Evolutionary conservation across 2,329 filamentous ascomycete genomes (phyloP).

Genomic region (Xylariaceae sp.): DNA sequence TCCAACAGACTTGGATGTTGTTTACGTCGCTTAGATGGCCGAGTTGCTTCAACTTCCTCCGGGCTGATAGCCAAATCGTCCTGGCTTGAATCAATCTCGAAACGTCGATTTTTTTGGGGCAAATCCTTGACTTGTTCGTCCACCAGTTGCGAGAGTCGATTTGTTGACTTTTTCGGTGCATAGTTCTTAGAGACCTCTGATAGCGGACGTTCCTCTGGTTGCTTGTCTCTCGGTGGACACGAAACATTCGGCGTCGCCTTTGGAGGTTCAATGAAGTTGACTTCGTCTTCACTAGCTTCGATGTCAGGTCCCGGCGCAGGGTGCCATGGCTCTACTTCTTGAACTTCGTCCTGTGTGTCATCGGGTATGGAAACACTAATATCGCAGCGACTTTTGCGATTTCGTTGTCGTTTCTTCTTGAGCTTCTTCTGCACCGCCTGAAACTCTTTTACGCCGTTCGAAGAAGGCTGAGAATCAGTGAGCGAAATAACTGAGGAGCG

Average conservation of each 20-base stretch:
- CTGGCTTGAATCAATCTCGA: slow-evolving; percentile 11
- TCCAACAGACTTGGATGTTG: slow-evolving; percentile 22
- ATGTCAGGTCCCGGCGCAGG: background rate
- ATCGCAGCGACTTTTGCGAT: background rate
- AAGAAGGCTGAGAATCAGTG: slow-evolving; percentile 21
- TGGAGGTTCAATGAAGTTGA: slow-evolving; percentile 6
- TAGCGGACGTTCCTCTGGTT: background rate
- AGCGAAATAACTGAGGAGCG: slow-evolving; percentile 4
- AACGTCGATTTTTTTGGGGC: slow-evolving; percentile 7
- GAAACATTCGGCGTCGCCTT: background rate
- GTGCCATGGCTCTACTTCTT: background rate
- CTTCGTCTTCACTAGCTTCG: slow-evolving; percentile 13
- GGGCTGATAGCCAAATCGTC: slow-evolving; percentile 24
- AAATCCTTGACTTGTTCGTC: slow-evolving; percentile 13
- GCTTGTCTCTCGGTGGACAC: background rate
- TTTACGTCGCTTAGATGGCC: slow-evolving; percentile 14
- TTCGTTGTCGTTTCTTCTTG: background rate
- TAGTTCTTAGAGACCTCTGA: background rate
- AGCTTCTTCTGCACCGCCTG: slow-evolving; percentile 1
- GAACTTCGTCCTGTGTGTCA: too few species aligned
- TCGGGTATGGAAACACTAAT: background rate
- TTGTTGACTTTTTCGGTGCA: background rate
- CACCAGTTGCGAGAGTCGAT: background rate
- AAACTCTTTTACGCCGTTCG: slow-evolving; percentile 18
- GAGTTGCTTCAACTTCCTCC: slow-evolving; percentile 14